Percentiles rank a stretch among this genome's conserved stretches.
phyloP scores from a whole-genome alignment of 805 yeast genomes.

The Spathaspora sp. region DNA sequence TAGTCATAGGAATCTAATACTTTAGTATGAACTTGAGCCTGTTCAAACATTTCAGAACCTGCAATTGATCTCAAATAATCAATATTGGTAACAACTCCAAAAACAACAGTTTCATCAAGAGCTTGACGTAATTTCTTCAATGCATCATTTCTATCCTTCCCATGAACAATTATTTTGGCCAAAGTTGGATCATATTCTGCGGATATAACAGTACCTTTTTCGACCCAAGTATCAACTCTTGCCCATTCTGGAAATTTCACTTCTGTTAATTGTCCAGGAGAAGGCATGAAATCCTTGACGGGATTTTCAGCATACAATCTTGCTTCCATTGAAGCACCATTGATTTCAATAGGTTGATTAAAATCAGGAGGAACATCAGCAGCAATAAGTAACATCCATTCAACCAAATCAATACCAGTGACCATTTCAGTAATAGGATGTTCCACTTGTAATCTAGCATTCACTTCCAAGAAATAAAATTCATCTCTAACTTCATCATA shows the following conservation, averaged over 20 bases:
- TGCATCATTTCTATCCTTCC: conserved; percentile 84
- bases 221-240: conserved; percentile 92
- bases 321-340: conserved; percentile 96
- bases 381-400: conserved; percentile 94
- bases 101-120: conserved; percentile 77
- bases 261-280: conserved; percentile 90
- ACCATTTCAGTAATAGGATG: conserved; percentile 96
- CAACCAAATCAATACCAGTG: conserved; percentile 91
- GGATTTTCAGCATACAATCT: conserved; percentile 97
- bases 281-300: conserved; percentile 88
- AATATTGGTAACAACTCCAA: conserved; percentile 85
- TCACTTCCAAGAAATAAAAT: conserved; percentile 93
- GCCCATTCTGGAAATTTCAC: conserved; percentile 88
- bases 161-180: conserved; percentile 95
- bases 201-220: conserved; percentile 79
- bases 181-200: conserved; percentile 96
- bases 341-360: conserved; percentile 49
- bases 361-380: conserved; percentile 87
- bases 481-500: conserved; percentile 83
- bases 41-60: conserved; percentile 76
- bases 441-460: conserved; percentile 95
- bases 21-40: conserved; percentile 83
- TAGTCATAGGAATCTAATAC: conserved; percentile 79
- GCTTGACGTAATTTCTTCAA: conserved; percentile 74
- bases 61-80: conserved; percentile 88